Base-by-base conservation (phyloP, 2,329 filamentous ascomycete genomes). In the Gyromitra esculenta region DNA sequence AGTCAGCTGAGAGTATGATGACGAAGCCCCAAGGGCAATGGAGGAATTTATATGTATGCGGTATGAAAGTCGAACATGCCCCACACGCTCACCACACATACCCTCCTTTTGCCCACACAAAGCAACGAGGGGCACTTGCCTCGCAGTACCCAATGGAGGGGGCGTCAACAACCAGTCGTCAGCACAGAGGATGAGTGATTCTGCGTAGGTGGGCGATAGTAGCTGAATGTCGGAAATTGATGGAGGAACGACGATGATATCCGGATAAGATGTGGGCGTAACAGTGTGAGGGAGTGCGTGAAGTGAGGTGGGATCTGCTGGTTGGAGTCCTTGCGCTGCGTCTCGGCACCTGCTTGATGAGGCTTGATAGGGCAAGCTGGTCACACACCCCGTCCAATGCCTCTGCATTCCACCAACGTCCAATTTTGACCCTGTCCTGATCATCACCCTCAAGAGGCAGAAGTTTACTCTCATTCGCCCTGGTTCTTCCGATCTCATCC, bases 341-440 rank as follows among this genome's bases (percentile, higher is more conserved):
- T 77, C 75, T 76, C 75, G 72, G 75, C 75, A 77, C 75, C 52
- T 66, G 43, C 72, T 75, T 57, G 45, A 70, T 72, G 66, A 65
- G 72, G 63, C 73, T 76, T 50, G 66, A 76, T 77, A 76, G 75
- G 75, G 72, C 75, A 77, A 76, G 62, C 60, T 76, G 75, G 66
- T 77, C 72, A 66, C 66, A 76, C 72, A 77, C 72, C 65, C 65
- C 72, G 59, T 66, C 52, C 71, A 67, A 73, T 73, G 50, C 35
- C 37, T 57, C 45, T 63, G 18, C 48, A 64, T 65, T 65, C 72
- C 65, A 31, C 48, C 56, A 13, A 64, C 59, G 21, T 62, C 71
- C 71, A 75, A 75, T 75, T 56, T 75, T 63, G 65, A 70, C 37
- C 15, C 68, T 65, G 72, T 39, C 65, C 65, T 75, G 72, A 75